phyloP scores from a whole-genome alignment of 2,329 filamentous ascomycete species.

The Shiraia bambusicola region DNA sequence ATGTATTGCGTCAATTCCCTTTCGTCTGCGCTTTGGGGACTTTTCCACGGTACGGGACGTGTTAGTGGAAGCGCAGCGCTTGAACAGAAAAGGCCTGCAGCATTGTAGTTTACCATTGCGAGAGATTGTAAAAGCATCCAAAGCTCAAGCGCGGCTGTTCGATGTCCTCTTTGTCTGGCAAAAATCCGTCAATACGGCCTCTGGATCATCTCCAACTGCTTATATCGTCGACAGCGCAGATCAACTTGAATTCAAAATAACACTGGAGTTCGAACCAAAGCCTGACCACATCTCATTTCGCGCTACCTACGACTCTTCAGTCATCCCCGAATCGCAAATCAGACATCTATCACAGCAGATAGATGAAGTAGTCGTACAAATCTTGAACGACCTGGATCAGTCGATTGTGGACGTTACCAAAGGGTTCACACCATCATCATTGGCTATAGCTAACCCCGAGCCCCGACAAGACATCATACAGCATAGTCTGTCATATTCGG shows the following conservation, averaged over 20 bases:
- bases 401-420: slow-evolving; percentile 29
- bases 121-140: slow-evolving; percentile 66
- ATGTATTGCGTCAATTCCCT: slow-evolving; percentile 73
- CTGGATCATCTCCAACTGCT: slow-evolving; percentile 46
- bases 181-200: slow-evolving; percentile 58
- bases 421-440: slow-evolving; percentile 23
- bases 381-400: slow-evolving; percentile 45
- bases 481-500: slow-evolving; percentile 43
- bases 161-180: slow-evolving; percentile 85
- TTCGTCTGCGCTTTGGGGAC: slow-evolving; percentile 62
- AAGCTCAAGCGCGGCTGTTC: slow-evolving; percentile 63
- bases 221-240: slow-evolving; percentile 64
- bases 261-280: slow-evolving; percentile 73
- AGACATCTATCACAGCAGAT: slow-evolving; percentile 63
- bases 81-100: slow-evolving; percentile 66
- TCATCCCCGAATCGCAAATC: slow-evolving; percentile 59
- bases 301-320: slow-evolving; percentile 56
- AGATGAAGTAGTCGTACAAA: slow-evolving; percentile 51
- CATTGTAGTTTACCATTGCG: slow-evolving; percentile 65
- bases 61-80: slow-evolving; percentile 62
- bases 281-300: slow-evolving; percentile 51
- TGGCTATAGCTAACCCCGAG: slow-evolving; percentile 48
- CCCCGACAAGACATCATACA: slow-evolving; percentile 25
- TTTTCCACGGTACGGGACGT: slow-evolving; percentile 60
- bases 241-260: slow-evolving; percentile 71